Percentiles rank a stretch among this genome's conserved stretches.
These are phyloP conservation scores for Yarrowia sp. DNA, from an alignment of 805 yeast genomes.

Conservation along the genomic window DNA sequence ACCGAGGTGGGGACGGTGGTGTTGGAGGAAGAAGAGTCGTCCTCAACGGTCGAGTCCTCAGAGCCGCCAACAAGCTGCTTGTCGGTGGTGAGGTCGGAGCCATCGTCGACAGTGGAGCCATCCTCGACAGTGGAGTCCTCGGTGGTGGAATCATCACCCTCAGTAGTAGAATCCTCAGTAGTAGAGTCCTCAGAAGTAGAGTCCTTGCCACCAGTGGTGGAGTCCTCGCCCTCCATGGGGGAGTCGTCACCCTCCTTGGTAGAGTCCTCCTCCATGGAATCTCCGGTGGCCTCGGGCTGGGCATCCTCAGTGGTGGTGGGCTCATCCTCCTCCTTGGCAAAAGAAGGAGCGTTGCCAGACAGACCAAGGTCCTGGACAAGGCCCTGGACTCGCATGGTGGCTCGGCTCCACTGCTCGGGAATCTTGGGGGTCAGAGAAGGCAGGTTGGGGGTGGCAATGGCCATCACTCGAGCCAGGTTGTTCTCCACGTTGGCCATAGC, in stretches of 20 bases:
- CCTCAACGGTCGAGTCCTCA: neutral
- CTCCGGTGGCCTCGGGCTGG: constrained; percentile 7
- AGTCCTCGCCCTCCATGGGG: neutral
- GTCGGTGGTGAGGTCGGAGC: constrained; percentile 4
- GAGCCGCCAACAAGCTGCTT: neutral
- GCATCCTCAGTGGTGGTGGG: constrained; percentile 9
- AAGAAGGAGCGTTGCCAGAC: constrained; percentile 4
- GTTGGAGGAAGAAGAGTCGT: neutral
- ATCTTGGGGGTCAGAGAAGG: constrained; percentile 9
- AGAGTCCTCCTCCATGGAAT: neutral
- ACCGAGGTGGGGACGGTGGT: neutral
- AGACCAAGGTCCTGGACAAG: constrained; percentile 26
- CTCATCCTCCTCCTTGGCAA: constrained; percentile 1
- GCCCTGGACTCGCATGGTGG: constrained; percentile 24
- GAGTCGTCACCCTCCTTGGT: neutral
- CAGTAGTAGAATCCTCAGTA: neutral
- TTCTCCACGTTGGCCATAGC: constrained; percentile 20
- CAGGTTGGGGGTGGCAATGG: constrained; percentile 16
- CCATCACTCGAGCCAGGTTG: constrained; percentile 14
- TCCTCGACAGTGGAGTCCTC: constrained; percentile 1
- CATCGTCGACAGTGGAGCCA: neutral
- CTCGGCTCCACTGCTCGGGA: constrained; percentile 30
- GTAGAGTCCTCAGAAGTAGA: neutral
- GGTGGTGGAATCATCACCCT: constrained; percentile 4
- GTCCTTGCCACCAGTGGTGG: neutral